Percentiles rank a stretch among this genome's conserved stretches.
Evolutionary conservation across 495 filamentous ascomycete species (phyloP).

Genomic region (Penicillium coffeae): DNA sequence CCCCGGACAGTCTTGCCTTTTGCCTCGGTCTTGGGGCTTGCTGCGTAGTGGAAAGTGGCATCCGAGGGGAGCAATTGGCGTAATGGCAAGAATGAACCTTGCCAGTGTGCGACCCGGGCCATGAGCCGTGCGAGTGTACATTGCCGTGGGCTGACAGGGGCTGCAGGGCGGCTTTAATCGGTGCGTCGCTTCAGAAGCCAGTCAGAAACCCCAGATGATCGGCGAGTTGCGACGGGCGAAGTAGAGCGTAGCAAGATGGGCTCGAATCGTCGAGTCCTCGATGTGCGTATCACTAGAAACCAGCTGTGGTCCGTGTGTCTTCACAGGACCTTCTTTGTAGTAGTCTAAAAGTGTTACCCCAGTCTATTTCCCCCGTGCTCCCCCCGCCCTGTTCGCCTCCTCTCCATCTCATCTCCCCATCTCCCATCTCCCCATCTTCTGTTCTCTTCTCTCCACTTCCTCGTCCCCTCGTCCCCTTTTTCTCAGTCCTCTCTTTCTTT

Average conservation of each 20-base stretch:
- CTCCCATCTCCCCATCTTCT: constrained; percentile 2
- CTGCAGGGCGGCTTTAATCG: constrained; percentile 13
- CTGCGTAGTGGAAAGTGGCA: neutral
- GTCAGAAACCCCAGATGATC: constrained; percentile 8
- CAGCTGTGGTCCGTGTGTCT: constrained; percentile 26
- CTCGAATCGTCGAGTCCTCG: no score
- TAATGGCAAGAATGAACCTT: neutral
- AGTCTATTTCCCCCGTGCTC: constrained; percentile 7
- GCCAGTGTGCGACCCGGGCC: constrained; percentile 9
- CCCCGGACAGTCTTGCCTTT: neutral
- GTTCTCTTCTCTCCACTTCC: constrained; percentile 4
- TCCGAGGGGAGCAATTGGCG: neutral
- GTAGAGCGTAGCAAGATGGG: neutral
- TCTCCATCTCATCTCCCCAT: constrained; percentile 7
- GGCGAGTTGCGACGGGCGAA: constrained; percentile 8
- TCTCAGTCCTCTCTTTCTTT: neutral
- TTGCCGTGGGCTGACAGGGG: constrained; percentile 14
- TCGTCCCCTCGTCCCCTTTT: neutral
- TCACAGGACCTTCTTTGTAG: constrained; percentile 2
- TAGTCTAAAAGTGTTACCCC: constrained; percentile 2
- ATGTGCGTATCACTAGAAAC: constrained; percentile 4
- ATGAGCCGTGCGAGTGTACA: constrained; percentile 9
- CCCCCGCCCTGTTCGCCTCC: constrained; percentile 9
- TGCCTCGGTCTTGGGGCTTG: neutral
- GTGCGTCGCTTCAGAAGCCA: constrained; percentile 13